These are phyloP conservation scores for Fraxinus platypoda DNA, from an alignment of 305 asterid species.

Conservation along the genomic window DNA sequence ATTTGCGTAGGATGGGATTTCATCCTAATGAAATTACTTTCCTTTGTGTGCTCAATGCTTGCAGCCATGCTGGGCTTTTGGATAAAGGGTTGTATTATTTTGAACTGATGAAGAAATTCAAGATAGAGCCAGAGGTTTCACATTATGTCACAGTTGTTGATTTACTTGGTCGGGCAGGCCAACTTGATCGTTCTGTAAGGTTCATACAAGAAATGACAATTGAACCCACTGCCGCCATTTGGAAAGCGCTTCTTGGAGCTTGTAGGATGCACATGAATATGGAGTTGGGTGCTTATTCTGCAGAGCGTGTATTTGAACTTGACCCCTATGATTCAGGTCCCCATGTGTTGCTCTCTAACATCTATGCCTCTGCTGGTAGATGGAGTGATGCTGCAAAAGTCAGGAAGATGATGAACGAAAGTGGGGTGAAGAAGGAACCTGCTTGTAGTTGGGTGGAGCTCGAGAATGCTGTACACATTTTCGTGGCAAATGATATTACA, in stretches of 20 bases:
- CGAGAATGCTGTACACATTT: slow-evolving; percentile 64
- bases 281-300: slow-evolving; percentile 75
- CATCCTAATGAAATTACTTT: slow-evolving; percentile 65
- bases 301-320: slow-evolving; percentile 73
- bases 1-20: slow-evolving; percentile 51
- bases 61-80: slow-evolving; percentile 82
- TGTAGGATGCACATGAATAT: slow-evolving; percentile 75
- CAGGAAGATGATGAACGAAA: slow-evolving; percentile 67
- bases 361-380: slow-evolving; percentile 79
- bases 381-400: slow-evolving; percentile 71
- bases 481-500: slow-evolving; percentile 68
- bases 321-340: slow-evolving; percentile 87
- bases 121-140: slow-evolving; percentile 52
- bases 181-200: slow-evolving; percentile 53
- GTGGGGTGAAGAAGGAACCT: slow-evolving; percentile 85
- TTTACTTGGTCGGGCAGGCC: slow-evolving; percentile 80
- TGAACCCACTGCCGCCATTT: slow-evolving; percentile 59
- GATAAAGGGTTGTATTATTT: slow-evolving; percentile 68
- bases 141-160: slow-evolving; percentile 70
- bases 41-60: slow-evolving; percentile 72
- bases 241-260: slow-evolving; percentile 94
- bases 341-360: slow-evolving; percentile 66
- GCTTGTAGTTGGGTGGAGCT: slow-evolving; percentile 95
- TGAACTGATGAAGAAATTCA: slow-evolving; percentile 58
- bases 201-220: slow-evolving; percentile 63